Evolutionary conservation across 495 filamentous ascomycete species (phyloP), one percentile per base, ranked within the genome.

Genomic region (Xylaria nigripes): DNA sequence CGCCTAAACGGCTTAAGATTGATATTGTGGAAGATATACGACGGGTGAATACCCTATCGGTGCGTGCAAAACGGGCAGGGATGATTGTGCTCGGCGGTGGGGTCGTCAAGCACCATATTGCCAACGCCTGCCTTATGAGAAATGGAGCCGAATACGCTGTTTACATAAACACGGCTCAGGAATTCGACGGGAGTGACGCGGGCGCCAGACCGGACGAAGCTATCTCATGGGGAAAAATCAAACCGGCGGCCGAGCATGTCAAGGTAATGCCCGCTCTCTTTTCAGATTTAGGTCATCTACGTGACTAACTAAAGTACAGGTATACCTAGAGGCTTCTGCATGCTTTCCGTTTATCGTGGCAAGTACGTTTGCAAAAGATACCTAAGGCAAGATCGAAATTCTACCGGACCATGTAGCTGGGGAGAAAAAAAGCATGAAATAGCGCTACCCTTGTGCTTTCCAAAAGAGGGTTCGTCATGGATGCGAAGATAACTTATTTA

Each of bases 141-240:
- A 96, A 97, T 59, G 94, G 93, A 0, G 93, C 93, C 9, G 93
- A 98, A 68, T 88, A 85, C 57, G 94, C 93, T 3, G 94, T 98
- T 10, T 97, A 95, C 64, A 85, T 98, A 62, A 97, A 98, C 67
- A 96, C 94, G 1, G 93, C 81, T 0, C 87, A 93, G 68, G 94
- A 98, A 66, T 97, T 96, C 67, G 93, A 98, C 68, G 94, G 93
- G 0, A 94, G 88, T 56, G 94, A 98, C 77, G 92, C 94, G 2
- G 93, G 94, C 0, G 93, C 94, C 2, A 78, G 94, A 45, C 94
- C 94, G 6, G 93, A 97, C 61, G 93, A 98, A 71, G 93, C 93
- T 0, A 89, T 98, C 13, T 95, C 89, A 59, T 98, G 94, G 93
- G 93, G 93, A 4, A 97, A 98, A 78, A 96, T 98, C 69, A 95